Evolutionary conservation across 176 grass and related monocot genomes (phyloP).

Genomic region (Themeda triandra): DNA sequence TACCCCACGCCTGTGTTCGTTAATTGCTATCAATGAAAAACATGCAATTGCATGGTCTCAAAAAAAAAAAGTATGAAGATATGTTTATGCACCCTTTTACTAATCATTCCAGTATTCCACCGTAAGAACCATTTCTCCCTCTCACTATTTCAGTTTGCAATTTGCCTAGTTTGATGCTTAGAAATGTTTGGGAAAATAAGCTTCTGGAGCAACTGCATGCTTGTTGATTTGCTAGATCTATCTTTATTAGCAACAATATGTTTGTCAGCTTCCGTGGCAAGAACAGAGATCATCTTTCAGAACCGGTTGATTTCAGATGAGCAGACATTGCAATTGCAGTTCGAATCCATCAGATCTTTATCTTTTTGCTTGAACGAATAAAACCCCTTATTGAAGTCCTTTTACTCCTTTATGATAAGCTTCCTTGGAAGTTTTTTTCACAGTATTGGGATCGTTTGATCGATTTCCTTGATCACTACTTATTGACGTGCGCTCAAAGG

Average conservation of each 20-base stretch:
- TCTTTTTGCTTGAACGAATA: no score
- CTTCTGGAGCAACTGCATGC: not conserved
- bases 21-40: no score
- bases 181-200: not conserved
- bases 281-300: conserved; percentile 6
- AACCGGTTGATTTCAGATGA: conserved; percentile 51
- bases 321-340: not conserved
- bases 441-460: no score
- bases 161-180: conserved; percentile 5
- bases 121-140: not conserved
- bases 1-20: no score
- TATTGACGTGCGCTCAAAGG: no score
- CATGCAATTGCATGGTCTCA: no score
- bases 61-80: no score
- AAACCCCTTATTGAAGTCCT: no score
- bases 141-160: not conserved
- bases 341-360: no score
- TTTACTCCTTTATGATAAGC: no score
- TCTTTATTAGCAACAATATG: conserved; percentile 22
- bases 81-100: not conserved
- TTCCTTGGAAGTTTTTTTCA: no score
- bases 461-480: no score
- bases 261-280: not conserved
- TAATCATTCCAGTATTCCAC: not conserved
- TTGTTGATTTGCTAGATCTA: conserved; percentile 18